phyloP scores from a whole-genome alignment of 148 eudicot genomes.

The Rhododendron ferrugineum region DNA sequence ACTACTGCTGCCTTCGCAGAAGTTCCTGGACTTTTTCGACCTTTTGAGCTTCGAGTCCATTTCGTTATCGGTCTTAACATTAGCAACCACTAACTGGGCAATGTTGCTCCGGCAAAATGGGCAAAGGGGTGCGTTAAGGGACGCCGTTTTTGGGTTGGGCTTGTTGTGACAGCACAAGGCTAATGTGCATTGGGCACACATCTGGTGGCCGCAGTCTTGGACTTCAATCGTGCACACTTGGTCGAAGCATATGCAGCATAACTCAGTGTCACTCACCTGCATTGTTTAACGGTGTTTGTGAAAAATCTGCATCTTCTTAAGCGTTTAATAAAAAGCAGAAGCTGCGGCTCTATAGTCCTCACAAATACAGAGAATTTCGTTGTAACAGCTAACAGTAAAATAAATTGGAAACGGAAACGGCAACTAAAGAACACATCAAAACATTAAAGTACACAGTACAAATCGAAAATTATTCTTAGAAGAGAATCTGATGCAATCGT shows the following conservation, averaged over 20 bases:
- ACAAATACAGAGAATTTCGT: neutral
- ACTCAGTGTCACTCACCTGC: slow-evolving; percentile 77
- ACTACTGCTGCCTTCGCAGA: slow-evolving; percentile 91
- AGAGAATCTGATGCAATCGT: neutral
- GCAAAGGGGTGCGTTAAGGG: slow-evolving; percentile 67
- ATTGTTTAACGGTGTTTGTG: neutral
- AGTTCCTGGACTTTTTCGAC: slow-evolving; percentile 56
- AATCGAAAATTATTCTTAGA: neutral
- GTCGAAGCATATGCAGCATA: slow-evolving; percentile 95
- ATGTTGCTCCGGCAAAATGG: slow-evolving; percentile 95
- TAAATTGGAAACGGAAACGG: neutral
- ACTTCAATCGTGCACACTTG: slow-evolving; percentile 95
- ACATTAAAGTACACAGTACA: neutral
- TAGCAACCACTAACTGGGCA: slow-evolving; percentile 57
- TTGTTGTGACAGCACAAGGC: slow-evolving; percentile 95
- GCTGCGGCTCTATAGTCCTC: neutral
- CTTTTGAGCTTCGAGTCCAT: slow-evolving; percentile 53
- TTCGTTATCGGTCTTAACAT: slow-evolving; percentile 26
- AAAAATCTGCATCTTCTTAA: neutral
- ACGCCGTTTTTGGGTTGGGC: slow-evolving; percentile 73
- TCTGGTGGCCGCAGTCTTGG: slow-evolving; percentile 88
- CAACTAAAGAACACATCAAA: neutral
- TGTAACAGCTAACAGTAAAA: neutral
- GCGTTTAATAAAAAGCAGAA: neutral
- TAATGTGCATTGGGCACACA: slow-evolving; percentile 95